phyloP scores from a whole-genome alignment of 73 alveolate genomes.

The Paraurostyla sp. region DNA sequence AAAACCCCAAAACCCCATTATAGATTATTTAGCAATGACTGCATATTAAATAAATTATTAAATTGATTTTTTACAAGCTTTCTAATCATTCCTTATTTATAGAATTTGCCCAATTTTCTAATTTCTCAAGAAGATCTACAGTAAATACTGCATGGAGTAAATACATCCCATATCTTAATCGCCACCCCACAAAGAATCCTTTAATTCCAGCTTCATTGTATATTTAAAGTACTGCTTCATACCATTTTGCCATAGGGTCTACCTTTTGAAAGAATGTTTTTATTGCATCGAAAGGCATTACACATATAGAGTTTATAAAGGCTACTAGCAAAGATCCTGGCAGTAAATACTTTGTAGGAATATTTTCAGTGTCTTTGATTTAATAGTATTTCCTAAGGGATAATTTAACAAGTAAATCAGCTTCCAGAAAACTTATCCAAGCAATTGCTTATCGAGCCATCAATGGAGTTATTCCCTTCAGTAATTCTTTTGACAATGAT shows the following conservation, averaged over 20 bases:
- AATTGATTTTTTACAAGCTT: no score
- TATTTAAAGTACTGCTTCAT: neutral
- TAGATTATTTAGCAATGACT: no score
- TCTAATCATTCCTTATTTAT: no score
- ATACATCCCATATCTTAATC: conserved; percentile 41
- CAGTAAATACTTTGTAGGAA: conserved; percentile 54
- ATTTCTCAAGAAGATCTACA: conserved; percentile 45
- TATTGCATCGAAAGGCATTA: conserved; percentile 78
- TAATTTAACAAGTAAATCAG: conserved; percentile 58
- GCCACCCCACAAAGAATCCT: conserved; percentile 62
- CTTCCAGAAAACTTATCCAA: conserved; percentile 72
- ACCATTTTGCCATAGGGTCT: conserved; percentile 32
- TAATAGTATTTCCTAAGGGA: neutral
- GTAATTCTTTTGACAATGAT: conserved; percentile 41
- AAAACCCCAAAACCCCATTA: no score
- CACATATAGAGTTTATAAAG: conserved; percentile 8
- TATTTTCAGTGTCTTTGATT: conserved; percentile 51
- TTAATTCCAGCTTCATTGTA: conserved; percentile 16
- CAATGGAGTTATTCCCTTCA: conserved; percentile 71
- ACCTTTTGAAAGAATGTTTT: conserved; percentile 59
- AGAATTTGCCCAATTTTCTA: conserved; percentile 36
- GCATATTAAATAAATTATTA: no score
- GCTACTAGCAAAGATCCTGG: conserved; percentile 64
- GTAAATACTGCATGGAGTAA: conserved; percentile 51
- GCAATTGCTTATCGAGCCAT: conserved; percentile 56